These are phyloP conservation scores for Cercis canadensis DNA, from an alignment of 306 rosid genomes.

Conservation along the genomic window DNA sequence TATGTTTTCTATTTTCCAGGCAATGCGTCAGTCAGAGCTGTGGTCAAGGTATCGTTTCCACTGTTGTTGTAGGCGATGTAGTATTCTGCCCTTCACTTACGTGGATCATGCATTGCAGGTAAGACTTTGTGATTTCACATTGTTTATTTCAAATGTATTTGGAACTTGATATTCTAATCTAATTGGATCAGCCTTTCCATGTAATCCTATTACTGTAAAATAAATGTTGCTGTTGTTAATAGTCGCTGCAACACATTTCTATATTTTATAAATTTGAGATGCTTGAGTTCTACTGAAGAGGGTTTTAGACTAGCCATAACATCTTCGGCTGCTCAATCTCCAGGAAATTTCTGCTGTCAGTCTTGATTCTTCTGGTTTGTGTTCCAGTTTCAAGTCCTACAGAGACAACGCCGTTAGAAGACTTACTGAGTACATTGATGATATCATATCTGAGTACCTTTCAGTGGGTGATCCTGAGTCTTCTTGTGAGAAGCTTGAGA, in stretches of 20 bases:
- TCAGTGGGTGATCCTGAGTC: slow-evolving; percentile 56
- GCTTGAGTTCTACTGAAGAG: not conserved
- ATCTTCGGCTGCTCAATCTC: slow-evolving; percentile 22
- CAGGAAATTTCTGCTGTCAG: slow-evolving; percentile 60
- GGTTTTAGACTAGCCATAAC: slow-evolving; percentile 15
- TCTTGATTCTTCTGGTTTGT: slow-evolving; percentile 37
- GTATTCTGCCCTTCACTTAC: slow-evolving; percentile 46
- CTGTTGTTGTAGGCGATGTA: slow-evolving; percentile 71
- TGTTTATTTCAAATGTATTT: too few relatives aligned
- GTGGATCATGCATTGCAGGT: slow-evolving; percentile 77
- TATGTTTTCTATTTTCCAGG: slow-evolving; percentile 46
- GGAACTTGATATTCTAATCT: slow-evolving; percentile 2
- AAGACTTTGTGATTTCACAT: slow-evolving; percentile 21
- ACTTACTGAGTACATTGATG: slow-evolving; percentile 53
- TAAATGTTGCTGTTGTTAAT: slow-evolving; percentile 1
- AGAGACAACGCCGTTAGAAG: slow-evolving; percentile 46
- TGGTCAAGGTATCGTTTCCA: slow-evolving; percentile 74
- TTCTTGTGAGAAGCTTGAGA: slow-evolving; percentile 65
- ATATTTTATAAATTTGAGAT: not conserved
- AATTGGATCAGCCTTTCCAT: not conserved
- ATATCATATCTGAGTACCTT: slow-evolving; percentile 63
- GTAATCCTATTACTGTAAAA: not conserved
- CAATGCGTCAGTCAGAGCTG: slow-evolving; percentile 64
- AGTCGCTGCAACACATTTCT: not conserved
- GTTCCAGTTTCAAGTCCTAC: slow-evolving; percentile 31